phyloP scores from a whole-genome alignment of 805 yeast species.

The Saccharomycopsis schoenii region DNA sequence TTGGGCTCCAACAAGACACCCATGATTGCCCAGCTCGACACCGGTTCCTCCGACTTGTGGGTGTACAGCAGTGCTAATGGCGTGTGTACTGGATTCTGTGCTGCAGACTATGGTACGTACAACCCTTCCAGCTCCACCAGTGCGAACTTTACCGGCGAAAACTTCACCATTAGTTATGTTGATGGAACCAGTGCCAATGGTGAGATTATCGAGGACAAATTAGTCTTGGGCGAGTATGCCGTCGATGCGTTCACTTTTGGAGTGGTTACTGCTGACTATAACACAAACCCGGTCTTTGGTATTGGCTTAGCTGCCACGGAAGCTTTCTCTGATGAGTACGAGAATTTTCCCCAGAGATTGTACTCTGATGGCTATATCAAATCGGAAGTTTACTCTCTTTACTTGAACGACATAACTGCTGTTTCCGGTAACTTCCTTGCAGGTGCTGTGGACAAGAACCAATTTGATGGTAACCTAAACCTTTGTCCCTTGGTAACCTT shows the following conservation, averaged over 20 bases:
- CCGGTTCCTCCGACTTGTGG: slow-evolving; percentile 44
- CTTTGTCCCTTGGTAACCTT: slow-evolving; percentile 4
- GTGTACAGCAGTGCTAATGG: slow-evolving; percentile 24
- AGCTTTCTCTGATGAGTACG: slow-evolving; percentile 36
- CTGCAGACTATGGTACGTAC: slow-evolving; percentile 19
- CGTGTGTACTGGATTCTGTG: slow-evolving; percentile 31
- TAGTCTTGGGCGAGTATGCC: slow-evolving; percentile 13
- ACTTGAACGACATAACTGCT: slow-evolving; percentile 34
- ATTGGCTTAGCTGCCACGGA: slow-evolving; percentile 65
- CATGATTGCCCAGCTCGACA: slow-evolving; percentile 31
- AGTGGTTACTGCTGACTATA: slow-evolving; percentile 5
- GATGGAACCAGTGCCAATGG: slow-evolving; percentile 43
- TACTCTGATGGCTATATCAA: slow-evolving; percentile 46
- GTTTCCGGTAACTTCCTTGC: slow-evolving; percentile 49
- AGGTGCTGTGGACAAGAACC: slow-evolving; percentile 62
- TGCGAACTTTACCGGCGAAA: slow-evolving; percentile 23
- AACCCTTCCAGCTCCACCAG: slow-evolving; percentile 18
- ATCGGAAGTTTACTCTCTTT: slow-evolving; percentile 52
- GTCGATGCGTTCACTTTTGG: slow-evolving; percentile 7
- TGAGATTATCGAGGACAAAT: slow-evolving; percentile 24
- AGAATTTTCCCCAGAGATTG: slow-evolving; percentile 55
- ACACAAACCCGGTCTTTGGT: slow-evolving; percentile 41
- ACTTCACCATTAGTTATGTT: slow-evolving; percentile 33
- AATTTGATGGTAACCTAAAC: slow-evolving; percentile 41
- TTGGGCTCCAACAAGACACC: slow-evolving; percentile 12